phyloP scores from a whole-genome alignment of 805 yeast genomes.

The Candida pini region DNA sequence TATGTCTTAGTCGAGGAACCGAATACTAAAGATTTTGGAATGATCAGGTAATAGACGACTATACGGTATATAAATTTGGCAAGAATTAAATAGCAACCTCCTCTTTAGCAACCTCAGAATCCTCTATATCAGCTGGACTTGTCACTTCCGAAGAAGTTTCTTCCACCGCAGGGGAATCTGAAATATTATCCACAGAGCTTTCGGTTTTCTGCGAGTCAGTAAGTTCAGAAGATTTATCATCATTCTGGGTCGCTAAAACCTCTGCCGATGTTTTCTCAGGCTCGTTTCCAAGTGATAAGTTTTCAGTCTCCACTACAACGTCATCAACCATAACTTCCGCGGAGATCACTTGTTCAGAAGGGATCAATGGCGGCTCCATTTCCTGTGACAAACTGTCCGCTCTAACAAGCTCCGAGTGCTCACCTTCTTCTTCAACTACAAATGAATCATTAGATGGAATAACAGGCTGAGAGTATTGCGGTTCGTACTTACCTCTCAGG shows the following conservation, averaged over 20 bases:
- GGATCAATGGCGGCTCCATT: conserved; percentile 9
- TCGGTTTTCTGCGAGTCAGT: too few species aligned
- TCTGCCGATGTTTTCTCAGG: conserved; percentile 12
- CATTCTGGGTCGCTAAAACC: conserved; percentile 6
- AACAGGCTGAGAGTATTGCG: conserved; percentile 24
- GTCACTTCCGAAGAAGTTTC: too few species aligned
- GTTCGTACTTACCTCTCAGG: too few species aligned
- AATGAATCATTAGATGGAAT: conserved; percentile 25
- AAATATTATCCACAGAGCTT: too few species aligned
- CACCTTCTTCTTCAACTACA: conserved; percentile 26
- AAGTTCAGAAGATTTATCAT: conserved; percentile 1
- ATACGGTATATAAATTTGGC: too few species aligned
- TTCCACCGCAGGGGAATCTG: too few species aligned
- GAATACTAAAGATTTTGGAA: too few species aligned
- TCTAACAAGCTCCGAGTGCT: conserved; percentile 28
- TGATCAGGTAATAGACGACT: too few species aligned
- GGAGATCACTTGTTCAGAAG: conserved; percentile 3
- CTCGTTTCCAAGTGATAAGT: conserved; percentile 4
- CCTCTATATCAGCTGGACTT: too few species aligned
- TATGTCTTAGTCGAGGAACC: too few species aligned
- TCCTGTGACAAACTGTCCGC: conserved; percentile 18
- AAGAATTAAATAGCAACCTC: too few species aligned
- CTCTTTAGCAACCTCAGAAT: too few species aligned
- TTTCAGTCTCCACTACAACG: conserved; percentile 4
- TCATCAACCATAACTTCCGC: conserved; percentile 1